These are phyloP conservation scores for Pseudomonodictys pantanalensis DNA, from an alignment of 495 filamentous ascomycete species.

Conservation along the genomic window DNA sequence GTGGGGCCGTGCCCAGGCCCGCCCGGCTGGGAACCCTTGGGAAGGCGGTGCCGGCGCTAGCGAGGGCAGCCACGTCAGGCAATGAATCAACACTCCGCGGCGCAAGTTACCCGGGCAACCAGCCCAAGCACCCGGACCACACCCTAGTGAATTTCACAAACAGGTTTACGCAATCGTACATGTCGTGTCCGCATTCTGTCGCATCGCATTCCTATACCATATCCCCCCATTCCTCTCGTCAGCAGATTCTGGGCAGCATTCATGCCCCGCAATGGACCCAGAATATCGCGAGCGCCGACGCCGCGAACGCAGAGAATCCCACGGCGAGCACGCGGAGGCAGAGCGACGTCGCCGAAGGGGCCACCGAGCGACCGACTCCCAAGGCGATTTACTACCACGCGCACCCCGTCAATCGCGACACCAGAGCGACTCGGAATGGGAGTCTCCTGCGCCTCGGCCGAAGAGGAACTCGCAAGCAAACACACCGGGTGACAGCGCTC, in stretches of 20 bases:
- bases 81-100: conserved; percentile 8
- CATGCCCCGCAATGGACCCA: conserved; percentile 18
- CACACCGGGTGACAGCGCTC: not conserved
- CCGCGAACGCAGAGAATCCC: conserved; percentile 19
- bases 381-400: conserved; percentile 35
- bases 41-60: not conserved
- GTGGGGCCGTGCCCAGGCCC: too few relatives aligned
- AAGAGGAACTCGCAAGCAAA: conserved; percentile 3
- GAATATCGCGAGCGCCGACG: conserved; percentile 20
- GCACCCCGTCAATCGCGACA: conserved; percentile 1
- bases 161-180: conserved; percentile 22
- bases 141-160: too few relatives aligned
- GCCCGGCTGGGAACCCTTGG: not conserved
- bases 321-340: not conserved
- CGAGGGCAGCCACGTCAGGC: conserved; percentile 20
- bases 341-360: conserved; percentile 24
- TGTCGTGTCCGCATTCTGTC: conserved; percentile 7
- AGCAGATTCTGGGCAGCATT: not conserved
- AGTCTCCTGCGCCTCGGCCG: conserved; percentile 27
- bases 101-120: conserved; percentile 19
- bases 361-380: conserved; percentile 42
- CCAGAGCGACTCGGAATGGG: conserved; percentile 28
- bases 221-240: not conserved
- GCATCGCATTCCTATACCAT: not conserved
- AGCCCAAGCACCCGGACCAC: too few relatives aligned